Conservation (phyloP, 306 rosid genomes). For the Lupinus albus region DNA sequence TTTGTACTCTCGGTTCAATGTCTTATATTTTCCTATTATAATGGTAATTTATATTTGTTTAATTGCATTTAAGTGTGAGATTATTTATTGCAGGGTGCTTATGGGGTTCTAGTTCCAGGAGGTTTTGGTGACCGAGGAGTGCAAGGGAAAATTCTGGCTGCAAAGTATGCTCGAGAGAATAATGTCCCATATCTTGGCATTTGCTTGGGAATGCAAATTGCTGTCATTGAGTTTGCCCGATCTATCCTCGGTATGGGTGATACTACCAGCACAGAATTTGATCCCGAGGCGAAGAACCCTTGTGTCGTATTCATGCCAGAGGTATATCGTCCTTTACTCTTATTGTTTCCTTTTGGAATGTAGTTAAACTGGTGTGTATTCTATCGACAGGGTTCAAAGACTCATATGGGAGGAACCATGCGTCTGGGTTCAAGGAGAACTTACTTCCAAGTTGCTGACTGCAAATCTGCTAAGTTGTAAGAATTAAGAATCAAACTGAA, state of each 20-base stretch:
- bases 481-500: conserved; percentile 44
- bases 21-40: neutral
- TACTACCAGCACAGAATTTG: conserved; percentile 86
- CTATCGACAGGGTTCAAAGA: conserved; percentile 76
- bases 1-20: conserved; percentile 15
- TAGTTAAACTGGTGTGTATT: conserved; percentile 30
- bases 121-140: conserved; percentile 97
- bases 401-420: conserved; percentile 99
- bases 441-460: conserved; percentile 62
- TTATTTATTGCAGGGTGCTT: conserved; percentile 68
- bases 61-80: conserved; percentile 13
- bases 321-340: conserved; percentile 44
- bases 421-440: conserved; percentile 95
- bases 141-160: conserved; percentile 90
- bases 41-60: conserved; percentile 4
- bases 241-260: conserved; percentile 79
- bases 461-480: conserved; percentile 88
- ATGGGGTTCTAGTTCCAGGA: conserved; percentile 92
- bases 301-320: conserved; percentile 95
- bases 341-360: conserved; percentile 9
- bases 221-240: conserved; percentile 86
- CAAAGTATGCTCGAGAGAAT: conserved; percentile 81
- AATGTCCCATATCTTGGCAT: conserved; percentile 85
- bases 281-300: conserved; percentile 71
- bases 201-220: conserved; percentile 92